Evolutionary conservation across 352 stramenopile genomes (phyloP).

Genomic region (Peronospora belbahrii): DNA sequence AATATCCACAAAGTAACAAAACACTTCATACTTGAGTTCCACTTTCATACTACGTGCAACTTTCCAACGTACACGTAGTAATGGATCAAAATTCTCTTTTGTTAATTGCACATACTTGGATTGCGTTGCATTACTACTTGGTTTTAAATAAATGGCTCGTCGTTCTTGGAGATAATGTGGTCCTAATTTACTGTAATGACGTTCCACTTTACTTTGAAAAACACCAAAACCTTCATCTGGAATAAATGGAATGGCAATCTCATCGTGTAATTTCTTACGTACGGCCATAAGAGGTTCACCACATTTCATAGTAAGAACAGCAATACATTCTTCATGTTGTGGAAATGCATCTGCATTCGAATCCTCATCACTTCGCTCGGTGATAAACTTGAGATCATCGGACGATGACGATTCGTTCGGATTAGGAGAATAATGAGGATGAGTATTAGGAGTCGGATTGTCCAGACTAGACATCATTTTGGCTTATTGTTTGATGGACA

Average conservation of each 20-base stretch:
- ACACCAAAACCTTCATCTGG: slow-evolving; percentile 67
- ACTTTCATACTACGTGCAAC: slow-evolving; percentile 72
- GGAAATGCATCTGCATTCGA: slow-evolving; percentile 36
- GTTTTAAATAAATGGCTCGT: slow-evolving; percentile 69
- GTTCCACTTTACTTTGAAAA: slow-evolving; percentile 73
- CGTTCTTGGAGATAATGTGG: slow-evolving; percentile 54
- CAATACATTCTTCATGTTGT: slow-evolving; percentile 50
- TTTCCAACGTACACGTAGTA: slow-evolving; percentile 60
- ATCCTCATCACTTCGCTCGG: slow-evolving; percentile 22
- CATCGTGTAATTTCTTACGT: slow-evolving; percentile 74
- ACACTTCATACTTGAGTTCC: slow-evolving; percentile 71
- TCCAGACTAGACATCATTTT: too few species aligned
- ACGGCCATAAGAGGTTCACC: slow-evolving; percentile 64
- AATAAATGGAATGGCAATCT: slow-evolving; percentile 58
- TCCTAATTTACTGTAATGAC: slow-evolving; percentile 56
- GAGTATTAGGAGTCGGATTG: too few species aligned
- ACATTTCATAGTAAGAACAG: slow-evolving; percentile 71
- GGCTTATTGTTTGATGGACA: too few species aligned
- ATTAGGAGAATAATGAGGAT: too few species aligned
- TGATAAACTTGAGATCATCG: slow-evolving; percentile 31
- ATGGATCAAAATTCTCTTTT: slow-evolving; percentile 63
- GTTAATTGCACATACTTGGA: slow-evolving; percentile 72
- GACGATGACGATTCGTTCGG: slow-evolving; percentile 12
- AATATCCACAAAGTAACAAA: slow-evolving; percentile 73
- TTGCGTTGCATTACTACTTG: slow-evolving; percentile 64